phyloP scores from a whole-genome alignment of 2,329 filamentous ascomycete species.

The Daldinia sp. region DNA sequence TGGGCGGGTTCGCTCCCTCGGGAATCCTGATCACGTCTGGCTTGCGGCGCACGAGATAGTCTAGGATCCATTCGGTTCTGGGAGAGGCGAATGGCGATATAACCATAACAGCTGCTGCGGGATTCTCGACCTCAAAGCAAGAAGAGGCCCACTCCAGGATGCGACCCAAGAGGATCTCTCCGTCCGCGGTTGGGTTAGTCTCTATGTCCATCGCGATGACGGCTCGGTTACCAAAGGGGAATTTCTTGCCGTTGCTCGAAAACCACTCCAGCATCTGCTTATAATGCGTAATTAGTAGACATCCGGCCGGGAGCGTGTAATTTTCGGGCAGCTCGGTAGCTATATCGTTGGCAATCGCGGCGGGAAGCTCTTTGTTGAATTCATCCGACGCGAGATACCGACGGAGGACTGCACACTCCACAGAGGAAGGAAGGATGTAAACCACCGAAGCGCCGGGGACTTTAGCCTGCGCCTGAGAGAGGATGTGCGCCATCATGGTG shows the following conservation, averaged over 20 bases:
- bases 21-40: background rate
- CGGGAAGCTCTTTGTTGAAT: background rate
- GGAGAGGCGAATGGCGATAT: background rate
- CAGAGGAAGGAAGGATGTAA: background rate
- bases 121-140: background rate
- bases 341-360: background rate
- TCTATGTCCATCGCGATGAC: conserved; percentile 4
- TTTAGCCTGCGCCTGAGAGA: background rate
- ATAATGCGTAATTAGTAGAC: background rate
- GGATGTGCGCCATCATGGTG: conserved; percentile 9
- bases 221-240: background rate
- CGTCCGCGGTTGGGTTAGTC: background rate
- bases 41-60: background rate
- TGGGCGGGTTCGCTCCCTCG: no score
- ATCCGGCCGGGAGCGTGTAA: background rate
- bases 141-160: background rate
- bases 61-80: background rate
- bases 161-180: conserved; percentile 1
- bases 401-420: background rate
- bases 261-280: background rate
- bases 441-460: background rate
- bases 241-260: background rate
- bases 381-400: background rate
- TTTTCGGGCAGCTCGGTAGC: background rate
- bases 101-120: background rate